phyloP scores from a whole-genome alignment of 164 flowering plant genomes.

The Malania oleifera region DNA sequence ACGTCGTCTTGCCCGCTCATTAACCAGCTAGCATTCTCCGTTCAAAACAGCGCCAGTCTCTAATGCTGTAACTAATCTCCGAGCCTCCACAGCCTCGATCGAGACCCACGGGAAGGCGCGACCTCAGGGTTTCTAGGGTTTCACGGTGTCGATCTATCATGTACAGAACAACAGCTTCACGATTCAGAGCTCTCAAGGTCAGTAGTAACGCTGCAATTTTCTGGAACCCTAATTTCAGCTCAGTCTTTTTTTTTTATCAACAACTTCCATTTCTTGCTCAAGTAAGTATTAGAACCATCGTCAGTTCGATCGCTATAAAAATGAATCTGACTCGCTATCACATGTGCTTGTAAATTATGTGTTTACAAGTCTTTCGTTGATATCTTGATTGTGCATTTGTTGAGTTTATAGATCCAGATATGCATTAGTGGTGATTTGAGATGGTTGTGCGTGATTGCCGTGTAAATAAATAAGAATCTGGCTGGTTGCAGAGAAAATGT shows the following conservation, averaged over 20 bases:
- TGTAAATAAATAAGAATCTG: background rate
- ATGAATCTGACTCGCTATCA: no score
- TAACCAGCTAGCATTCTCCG: no score
- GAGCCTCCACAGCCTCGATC: slow-evolving; percentile 6
- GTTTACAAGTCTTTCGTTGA: background rate
- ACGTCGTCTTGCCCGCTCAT: no score
- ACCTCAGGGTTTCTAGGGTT: slow-evolving; percentile 8
- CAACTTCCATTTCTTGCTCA: no score
- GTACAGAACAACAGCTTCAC: slow-evolving; percentile 66
- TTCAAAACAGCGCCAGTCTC: no score
- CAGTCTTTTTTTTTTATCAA: background rate
- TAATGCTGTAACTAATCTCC: background rate
- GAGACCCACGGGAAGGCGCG: no score
- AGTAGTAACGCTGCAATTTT: slow-evolving; percentile 6
- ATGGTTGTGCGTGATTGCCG: background rate
- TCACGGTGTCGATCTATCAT: slow-evolving; percentile 26
- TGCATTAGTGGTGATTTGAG: background rate
- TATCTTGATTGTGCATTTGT: background rate
- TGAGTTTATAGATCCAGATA: background rate
- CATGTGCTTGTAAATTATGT: no score
- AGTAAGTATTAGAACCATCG: no score
- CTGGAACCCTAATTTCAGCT: slow-evolving; percentile 1
- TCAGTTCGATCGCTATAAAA: no score
- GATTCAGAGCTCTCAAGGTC: slow-evolving; percentile 57
- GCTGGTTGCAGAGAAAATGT: slow-evolving; percentile 6